A percentile compares a stretch with the other conserved stretches of the same genome.
These are phyloP conservation scores for Helicocarpus griseus DNA, from an alignment of 2,329 filamentous ascomycete genomes.

Conservation along the genomic window DNA sequence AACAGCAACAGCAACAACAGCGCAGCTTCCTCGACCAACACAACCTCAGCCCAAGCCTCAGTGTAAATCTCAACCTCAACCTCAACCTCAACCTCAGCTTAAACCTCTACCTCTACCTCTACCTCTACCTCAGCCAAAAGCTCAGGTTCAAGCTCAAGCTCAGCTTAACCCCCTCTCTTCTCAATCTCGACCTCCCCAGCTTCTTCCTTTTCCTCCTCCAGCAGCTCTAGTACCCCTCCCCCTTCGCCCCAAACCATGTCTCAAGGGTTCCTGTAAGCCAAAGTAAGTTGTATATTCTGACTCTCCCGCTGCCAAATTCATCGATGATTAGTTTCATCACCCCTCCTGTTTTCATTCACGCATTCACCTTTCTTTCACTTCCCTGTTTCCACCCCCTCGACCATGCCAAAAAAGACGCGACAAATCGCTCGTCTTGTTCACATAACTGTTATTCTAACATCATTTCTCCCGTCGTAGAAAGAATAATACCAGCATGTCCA, in stretches of 20 bases:
- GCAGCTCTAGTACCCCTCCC: too few relatives aligned
- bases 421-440: neutral
- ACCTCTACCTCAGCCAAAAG: too few relatives aligned
- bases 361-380: neutral
- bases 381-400: neutral
- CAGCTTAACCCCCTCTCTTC: neutral
- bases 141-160: too few relatives aligned
- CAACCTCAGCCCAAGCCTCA: too few relatives aligned
- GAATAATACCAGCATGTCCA: too few relatives aligned
- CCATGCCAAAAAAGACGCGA: neutral
- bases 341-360: too few relatives aligned
- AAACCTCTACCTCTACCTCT: neutral
- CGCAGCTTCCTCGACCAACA: neutral
- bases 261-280: neutral
- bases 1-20: neutral
- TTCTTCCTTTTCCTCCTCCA: neutral
- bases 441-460: neutral
- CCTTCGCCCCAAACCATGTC: neutral
- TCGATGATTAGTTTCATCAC: neutral
- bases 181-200: neutral
- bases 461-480: neutral
- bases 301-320: neutral
- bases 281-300: neutral
- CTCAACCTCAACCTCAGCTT: neutral
- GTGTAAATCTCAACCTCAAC: neutral